A percentile compares a stretch with the other conserved stretches of the same genome.
Conservation (phyloP, 2,329 filamentous ascomycete species). For the Apiospora sp. region DNA sequence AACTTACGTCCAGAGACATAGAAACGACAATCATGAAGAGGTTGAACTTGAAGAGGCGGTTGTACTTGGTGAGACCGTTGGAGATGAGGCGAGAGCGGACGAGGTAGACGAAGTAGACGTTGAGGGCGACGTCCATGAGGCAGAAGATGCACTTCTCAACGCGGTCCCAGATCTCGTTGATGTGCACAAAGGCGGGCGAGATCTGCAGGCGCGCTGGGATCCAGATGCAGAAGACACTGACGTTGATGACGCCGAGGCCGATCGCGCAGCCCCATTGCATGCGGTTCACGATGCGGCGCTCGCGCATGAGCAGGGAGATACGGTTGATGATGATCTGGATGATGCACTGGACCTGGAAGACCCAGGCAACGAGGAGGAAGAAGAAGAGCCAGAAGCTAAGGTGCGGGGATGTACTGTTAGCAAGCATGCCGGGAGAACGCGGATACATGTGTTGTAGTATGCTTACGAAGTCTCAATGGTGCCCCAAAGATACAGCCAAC, state of each 20-base stretch:
- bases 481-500: constrained; percentile 37
- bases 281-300: constrained; percentile 43
- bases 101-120: constrained; percentile 54
- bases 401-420: background rate
- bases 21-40: constrained; percentile 52
- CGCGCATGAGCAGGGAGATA: constrained; percentile 52
- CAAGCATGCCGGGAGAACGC: no score
- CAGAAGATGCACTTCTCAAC: constrained; percentile 57
- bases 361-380: constrained; percentile 39
- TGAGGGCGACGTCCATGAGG: constrained; percentile 52
- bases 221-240: constrained; percentile 59
- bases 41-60: constrained; percentile 53
- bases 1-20: constrained; percentile 50
- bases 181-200: constrained; percentile 44
- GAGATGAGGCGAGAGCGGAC: constrained; percentile 53
- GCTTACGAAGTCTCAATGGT: constrained; percentile 20
- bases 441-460: no score
- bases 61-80: constrained; percentile 56
- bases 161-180: constrained; percentile 59
- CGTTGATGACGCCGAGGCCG: constrained; percentile 54
- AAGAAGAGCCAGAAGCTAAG: constrained; percentile 26
- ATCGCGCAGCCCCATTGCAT: constrained; percentile 52
- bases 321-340: constrained; percentile 62
- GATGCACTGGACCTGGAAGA: constrained; percentile 52
- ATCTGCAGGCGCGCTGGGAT: constrained; percentile 55